Conservation (phyloP, 164 flowering plant species). For the Akebia trifoliata region DNA sequence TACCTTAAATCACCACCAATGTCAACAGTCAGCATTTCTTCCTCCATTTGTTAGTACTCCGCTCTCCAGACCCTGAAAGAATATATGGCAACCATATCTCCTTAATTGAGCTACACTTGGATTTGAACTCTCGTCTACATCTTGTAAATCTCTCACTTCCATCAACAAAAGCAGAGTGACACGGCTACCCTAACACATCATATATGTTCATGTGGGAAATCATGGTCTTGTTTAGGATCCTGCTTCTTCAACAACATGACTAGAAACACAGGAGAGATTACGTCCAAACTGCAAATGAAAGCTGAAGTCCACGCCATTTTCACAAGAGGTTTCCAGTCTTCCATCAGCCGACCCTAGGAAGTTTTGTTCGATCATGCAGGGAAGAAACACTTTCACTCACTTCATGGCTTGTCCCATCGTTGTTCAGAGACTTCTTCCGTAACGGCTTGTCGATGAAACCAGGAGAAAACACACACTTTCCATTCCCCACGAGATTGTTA, state of each 20-base stretch:
- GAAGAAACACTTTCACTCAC: slow-evolving; percentile 6
- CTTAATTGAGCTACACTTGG: background rate
- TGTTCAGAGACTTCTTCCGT: slow-evolving; percentile 2
- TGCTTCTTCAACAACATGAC: background rate
- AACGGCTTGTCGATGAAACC: slow-evolving; percentile 2
- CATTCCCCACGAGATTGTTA: background rate
- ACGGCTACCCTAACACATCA: background rate
- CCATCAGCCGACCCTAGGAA: slow-evolving; percentile 4
- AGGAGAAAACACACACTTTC: background rate
- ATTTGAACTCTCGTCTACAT: background rate
- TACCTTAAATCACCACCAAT: slow-evolving; percentile 8
- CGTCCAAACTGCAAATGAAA: background rate
- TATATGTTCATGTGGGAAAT: background rate
- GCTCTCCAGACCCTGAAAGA: background rate
- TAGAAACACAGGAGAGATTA: slow-evolving; percentile 3
- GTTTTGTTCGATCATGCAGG: slow-evolving; percentile 1
- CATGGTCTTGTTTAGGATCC: background rate
- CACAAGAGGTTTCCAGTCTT: background rate
- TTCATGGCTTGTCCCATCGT: background rate
- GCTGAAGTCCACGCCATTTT: no score
- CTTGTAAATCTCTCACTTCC: background rate
- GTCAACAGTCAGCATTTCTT: background rate
- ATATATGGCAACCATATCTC: background rate
- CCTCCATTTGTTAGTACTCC: background rate
- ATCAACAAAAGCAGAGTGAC: background rate